These are phyloP conservation scores for Beta corolliflora DNA, from an alignment of 179 eudicot species.

Conservation along the genomic window DNA sequence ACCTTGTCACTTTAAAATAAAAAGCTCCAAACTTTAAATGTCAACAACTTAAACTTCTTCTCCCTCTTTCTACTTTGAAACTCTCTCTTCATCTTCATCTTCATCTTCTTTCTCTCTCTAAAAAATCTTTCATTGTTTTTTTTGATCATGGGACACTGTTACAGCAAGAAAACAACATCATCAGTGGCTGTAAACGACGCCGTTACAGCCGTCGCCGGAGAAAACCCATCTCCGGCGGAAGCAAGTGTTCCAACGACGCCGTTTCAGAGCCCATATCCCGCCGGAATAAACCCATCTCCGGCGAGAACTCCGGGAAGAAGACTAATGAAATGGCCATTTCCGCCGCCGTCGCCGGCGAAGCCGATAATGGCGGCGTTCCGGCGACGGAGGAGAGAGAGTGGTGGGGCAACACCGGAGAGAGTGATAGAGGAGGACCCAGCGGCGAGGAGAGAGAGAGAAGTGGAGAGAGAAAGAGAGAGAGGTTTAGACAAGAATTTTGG, in stretches of 20 bases:
- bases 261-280: slow-evolving; percentile 70
- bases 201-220: slow-evolving; percentile 24
- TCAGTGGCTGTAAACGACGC: slow-evolving; percentile 51
- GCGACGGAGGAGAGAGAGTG: slow-evolving; percentile 47
- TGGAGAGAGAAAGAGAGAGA: slow-evolving; percentile 35
- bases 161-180: slow-evolving; percentile 45
- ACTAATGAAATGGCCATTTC: slow-evolving; percentile 80
- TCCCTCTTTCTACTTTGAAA: background rate
- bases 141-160: slow-evolving; percentile 69
- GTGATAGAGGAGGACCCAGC: slow-evolving; percentile 28
- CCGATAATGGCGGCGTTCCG: slow-evolving; percentile 86
- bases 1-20: slow-evolving; percentile 11
- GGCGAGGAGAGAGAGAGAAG: slow-evolving; percentile 38
- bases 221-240: slow-evolving; percentile 18
- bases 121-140: background rate
- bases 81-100: background rate
- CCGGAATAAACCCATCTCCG: slow-evolving; percentile 72
- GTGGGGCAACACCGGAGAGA: slow-evolving; percentile 41
- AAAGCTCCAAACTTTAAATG: slow-evolving; percentile 23
- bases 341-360: slow-evolving; percentile 96
- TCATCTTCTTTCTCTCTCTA: slow-evolving; percentile 4
- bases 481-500: slow-evolving; percentile 83
- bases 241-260: slow-evolving; percentile 22
- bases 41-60: slow-evolving; percentile 9
- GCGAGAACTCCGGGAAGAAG: slow-evolving; percentile 67